A percentile compares a stretch with the other conserved stretches of the same genome.
Conservation (phyloP, 2,329 filamentous ascomycete species). For the Pyrenochaeta sp. region DNA sequence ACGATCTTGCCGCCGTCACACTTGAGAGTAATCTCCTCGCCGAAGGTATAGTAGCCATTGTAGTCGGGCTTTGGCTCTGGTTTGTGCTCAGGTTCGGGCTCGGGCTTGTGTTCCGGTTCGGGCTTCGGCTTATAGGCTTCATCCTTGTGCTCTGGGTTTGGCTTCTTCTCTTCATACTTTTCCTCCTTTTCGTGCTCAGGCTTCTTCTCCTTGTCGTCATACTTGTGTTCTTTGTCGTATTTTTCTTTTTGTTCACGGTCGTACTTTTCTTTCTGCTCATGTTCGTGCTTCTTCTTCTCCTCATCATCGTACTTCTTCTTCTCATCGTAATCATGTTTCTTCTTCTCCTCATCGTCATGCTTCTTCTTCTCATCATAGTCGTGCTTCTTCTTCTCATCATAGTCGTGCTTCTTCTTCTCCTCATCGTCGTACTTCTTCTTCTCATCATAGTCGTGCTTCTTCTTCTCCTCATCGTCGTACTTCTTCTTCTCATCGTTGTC, state of each 20-base stretch:
- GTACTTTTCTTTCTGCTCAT: constrained; percentile 1
- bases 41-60: constrained; percentile 4
- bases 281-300: not conserved
- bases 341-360: not conserved
- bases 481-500: not conserved
- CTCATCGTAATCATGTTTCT: constrained; percentile 1
- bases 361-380: too few relatives aligned
- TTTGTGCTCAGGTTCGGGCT: not conserved
- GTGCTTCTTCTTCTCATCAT: not conserved
- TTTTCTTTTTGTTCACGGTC: not conserved
- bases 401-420: not conserved
- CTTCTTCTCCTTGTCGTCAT: not conserved
- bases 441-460: not conserved
- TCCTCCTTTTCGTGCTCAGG: not conserved
- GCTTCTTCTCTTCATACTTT: not conserved
- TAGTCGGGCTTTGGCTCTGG: not conserved
- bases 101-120: not conserved
- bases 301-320: constrained; percentile 2
- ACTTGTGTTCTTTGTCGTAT: not conserved
- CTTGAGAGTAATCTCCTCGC: constrained; percentile 3
- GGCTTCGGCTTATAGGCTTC: not conserved
- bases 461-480: not conserved
- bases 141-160: not conserved
- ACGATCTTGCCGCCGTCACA: constrained; percentile 6
- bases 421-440: not conserved